A percentile compares a stretch with the other conserved stretches of the same genome.
Evolutionary conservation across 2,329 filamentous ascomycete species (phyloP).

Genomic region (Aspergillus fischeri): DNA sequence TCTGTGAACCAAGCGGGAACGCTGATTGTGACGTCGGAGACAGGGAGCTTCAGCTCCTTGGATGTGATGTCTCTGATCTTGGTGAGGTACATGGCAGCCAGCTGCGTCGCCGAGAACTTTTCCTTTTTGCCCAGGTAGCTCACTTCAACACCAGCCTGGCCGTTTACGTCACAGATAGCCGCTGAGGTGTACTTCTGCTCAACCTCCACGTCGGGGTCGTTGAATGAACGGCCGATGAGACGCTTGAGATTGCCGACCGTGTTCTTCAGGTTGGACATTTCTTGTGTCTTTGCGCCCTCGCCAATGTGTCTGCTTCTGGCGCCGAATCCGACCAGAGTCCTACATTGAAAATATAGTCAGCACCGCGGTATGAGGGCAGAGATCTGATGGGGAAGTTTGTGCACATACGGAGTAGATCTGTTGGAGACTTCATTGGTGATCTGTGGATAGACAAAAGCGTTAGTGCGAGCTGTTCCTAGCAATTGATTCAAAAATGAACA

Average conservation of each 20-base stretch:
- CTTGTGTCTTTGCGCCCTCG: conserved; percentile 94
- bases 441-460: conserved; percentile 44
- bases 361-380: conserved; percentile 6
- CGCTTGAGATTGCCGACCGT: conserved; percentile 91
- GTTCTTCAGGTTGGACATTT: conserved; percentile 99
- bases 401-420: conserved; percentile 91
- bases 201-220: conserved; percentile 86
- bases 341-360: conserved; percentile 36
- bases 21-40: conserved; percentile 89
- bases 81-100: conserved; percentile 91
- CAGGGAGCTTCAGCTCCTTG: conserved; percentile 82
- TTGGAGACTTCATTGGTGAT: conserved; percentile 99
- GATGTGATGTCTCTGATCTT: conserved; percentile 88
- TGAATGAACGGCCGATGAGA: conserved; percentile 78
- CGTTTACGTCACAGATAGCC: conserved; percentile 80
- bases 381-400: conserved; percentile 9
- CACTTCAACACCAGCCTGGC: conserved; percentile 92
- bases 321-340: conserved; percentile 90
- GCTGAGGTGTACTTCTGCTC: conserved; percentile 91
- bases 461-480: conserved; percentile 9
- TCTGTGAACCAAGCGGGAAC: conserved; percentile 98
- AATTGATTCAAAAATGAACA: background rate
- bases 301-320: conserved; percentile 91
- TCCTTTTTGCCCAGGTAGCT: conserved; percentile 92
- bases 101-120: conserved; percentile 88